These are phyloP conservation scores for Saussurea involucrata DNA, from an alignment of 129 eudicot genomes.

Conservation along the genomic window DNA sequence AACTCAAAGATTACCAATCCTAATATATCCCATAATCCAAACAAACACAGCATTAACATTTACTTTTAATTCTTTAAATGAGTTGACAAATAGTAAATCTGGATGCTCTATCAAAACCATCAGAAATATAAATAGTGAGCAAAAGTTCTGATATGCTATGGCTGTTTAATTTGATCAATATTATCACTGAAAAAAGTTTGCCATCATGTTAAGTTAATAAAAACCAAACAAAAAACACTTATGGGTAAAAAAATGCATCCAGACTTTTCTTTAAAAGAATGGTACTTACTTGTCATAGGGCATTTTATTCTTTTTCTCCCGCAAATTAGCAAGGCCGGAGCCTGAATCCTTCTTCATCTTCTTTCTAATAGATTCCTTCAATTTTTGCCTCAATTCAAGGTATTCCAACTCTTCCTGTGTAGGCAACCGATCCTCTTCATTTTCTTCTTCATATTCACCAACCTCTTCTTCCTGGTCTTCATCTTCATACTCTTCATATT, in stretches of 20 bases:
- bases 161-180: neutral
- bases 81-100: neutral
- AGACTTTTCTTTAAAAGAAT: neutral
- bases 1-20: neutral
- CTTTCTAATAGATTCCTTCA: conserved; percentile 66
- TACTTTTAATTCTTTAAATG: neutral
- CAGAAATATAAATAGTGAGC: neutral
- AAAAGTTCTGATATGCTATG: neutral
- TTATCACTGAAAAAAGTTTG: neutral
- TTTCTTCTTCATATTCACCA: conserved; percentile 50
- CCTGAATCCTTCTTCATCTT: conserved; percentile 63
- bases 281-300: conserved; percentile 65
- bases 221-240: neutral
- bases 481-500: conserved; percentile 66
- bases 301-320: conserved; percentile 33
- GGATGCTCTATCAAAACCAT: conserved; percentile 8
- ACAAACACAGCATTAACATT: neutral
- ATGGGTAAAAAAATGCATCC: neutral
- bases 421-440: conserved; percentile 56
- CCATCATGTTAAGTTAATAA: neutral
- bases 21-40: neutral
- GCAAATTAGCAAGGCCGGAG: conserved; percentile 35
- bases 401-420: conserved; percentile 63
- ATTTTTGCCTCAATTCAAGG: conserved; percentile 62
- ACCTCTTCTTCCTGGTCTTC: conserved; percentile 51